Conservation (phyloP, 2,329 filamentous ascomycete species). For the Cytospora schulzeri region DNA sequence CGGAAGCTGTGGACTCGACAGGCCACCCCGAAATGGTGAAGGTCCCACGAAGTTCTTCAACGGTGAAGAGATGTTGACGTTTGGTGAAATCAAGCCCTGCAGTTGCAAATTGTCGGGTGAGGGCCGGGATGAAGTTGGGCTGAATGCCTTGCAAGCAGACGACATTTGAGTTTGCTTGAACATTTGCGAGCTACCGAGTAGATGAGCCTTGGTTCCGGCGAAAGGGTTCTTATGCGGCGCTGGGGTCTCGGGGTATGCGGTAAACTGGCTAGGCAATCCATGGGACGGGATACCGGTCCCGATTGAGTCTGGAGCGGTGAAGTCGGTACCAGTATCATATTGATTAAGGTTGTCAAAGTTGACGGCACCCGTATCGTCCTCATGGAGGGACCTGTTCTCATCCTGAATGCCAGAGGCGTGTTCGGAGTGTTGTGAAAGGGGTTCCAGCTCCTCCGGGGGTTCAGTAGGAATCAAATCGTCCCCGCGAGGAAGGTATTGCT, state of each 20-base stretch:
- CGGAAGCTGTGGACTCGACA: slow-evolving; percentile 44
- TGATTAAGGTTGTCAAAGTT: slow-evolving; percentile 45
- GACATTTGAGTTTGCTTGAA: slow-evolving; percentile 59
- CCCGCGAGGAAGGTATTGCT: slow-evolving; percentile 40
- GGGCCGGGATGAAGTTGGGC: slow-evolving; percentile 60
- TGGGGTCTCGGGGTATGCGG: slow-evolving; percentile 49
- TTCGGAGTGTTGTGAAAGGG: slow-evolving; percentile 2
- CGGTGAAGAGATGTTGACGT: slow-evolving; percentile 48
- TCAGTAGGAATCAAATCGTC: slow-evolving; percentile 33
- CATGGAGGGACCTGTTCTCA: slow-evolving; percentile 42
- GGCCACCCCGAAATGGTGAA: slow-evolving; percentile 44
- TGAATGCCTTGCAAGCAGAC: slow-evolving; percentile 52
- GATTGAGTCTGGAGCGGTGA: slow-evolving; percentile 35
- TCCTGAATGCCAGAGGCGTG: slow-evolving; percentile 20
- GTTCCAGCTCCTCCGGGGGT: slow-evolving; percentile 28
- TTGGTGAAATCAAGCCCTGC: slow-evolving; percentile 49
- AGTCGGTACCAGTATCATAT: slow-evolving; percentile 46
- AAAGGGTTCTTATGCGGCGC: slow-evolving; percentile 53
- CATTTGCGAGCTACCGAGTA: slow-evolving; percentile 51
- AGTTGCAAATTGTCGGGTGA: slow-evolving; percentile 50
- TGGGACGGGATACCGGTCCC: slow-evolving; percentile 21
- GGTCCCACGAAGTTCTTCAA: slow-evolving; percentile 53
- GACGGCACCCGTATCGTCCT: slow-evolving; percentile 55
- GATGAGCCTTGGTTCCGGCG: slow-evolving; percentile 38
- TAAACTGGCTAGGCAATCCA: slow-evolving; percentile 25